A percentile compares a stretch with the other conserved stretches of the same genome.
phyloP scores from a whole-genome alignment of 2,329 filamentous ascomycete species.

The Aspergillus terreus region DNA sequence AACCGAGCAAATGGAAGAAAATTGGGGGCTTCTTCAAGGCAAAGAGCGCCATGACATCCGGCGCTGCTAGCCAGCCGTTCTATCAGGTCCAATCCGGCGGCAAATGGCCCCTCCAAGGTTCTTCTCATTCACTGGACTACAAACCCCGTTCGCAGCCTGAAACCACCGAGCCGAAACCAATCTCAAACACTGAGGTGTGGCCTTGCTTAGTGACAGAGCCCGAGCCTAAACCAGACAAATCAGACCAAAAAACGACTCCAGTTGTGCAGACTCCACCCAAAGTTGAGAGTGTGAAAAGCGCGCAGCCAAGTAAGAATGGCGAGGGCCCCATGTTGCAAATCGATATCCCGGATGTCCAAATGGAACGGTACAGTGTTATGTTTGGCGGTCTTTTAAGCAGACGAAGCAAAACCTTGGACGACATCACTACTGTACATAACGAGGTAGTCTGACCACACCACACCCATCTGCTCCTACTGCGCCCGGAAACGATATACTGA shows the following conservation, averaged over 20 bases:
- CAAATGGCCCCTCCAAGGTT: constrained; percentile 19
- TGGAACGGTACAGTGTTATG: constrained; percentile 95
- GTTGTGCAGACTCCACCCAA: not conserved
- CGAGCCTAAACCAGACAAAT: constrained; percentile 17
- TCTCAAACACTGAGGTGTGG: constrained; percentile 16
- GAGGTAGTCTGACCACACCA: constrained; percentile 23
- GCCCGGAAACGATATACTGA: not conserved
- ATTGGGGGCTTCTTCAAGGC: constrained; percentile 43
- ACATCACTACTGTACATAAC: constrained; percentile 52
- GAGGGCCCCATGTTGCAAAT: constrained; percentile 58
- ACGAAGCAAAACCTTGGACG: constrained; percentile 39
- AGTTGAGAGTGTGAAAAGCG: not conserved
- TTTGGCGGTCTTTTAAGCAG: constrained; percentile 63
- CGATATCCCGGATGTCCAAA: constrained; percentile 71
- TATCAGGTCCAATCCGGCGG: constrained; percentile 24
- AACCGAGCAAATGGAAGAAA: constrained; percentile 46
- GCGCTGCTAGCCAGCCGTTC: constrained; percentile 19
- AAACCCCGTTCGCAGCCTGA: constrained; percentile 5
- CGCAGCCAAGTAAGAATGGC: constrained; percentile 5
- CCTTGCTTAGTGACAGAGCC: constrained; percentile 20
- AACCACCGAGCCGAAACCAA: constrained; percentile 4
- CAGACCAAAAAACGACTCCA: constrained; percentile 11
- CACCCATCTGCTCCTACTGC: not conserved
- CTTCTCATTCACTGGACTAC: constrained; percentile 18
- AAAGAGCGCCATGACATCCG: constrained; percentile 26